A percentile compares a stretch with the other conserved stretches of the same genome.
Evolutionary conservation across 495 filamentous ascomycete genomes (phyloP).

Genomic region (Evansstolkia leycettana): DNA sequence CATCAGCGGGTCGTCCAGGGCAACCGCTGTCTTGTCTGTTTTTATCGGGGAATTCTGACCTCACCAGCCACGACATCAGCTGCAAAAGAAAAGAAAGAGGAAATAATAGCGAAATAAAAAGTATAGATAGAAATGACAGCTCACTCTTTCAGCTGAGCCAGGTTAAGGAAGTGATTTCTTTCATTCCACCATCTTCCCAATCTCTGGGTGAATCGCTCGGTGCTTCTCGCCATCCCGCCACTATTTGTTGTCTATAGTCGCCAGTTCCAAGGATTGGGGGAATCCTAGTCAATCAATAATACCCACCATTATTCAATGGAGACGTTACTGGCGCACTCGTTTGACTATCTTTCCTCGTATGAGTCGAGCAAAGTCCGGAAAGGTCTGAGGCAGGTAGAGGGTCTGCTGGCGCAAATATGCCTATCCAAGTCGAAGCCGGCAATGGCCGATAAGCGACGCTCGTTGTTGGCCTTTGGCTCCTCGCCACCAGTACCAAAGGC

Average conservation of each 20-base stretch:
- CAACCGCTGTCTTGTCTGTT: slow-evolving; percentile 9
- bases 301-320: slow-evolving; percentile 71
- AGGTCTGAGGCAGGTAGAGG: slow-evolving; percentile 90
- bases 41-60: slow-evolving; percentile 7
- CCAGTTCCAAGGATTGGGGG: too few relatives aligned
- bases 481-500: slow-evolving; percentile 45
- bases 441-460: slow-evolving; percentile 30
- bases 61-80: slow-evolving; percentile 7
- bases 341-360: slow-evolving; percentile 93
- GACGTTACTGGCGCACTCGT: slow-evolving; percentile 79
- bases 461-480: slow-evolving; percentile 21
- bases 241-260: neutral
- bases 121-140: neutral
- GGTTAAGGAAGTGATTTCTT: slow-evolving; percentile 5
- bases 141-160: slow-evolving; percentile 3
- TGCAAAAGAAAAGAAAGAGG: neutral
- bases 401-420: slow-evolving; percentile 91
- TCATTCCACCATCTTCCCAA: slow-evolving; percentile 5
- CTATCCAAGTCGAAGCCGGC: slow-evolving; percentile 46
- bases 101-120: neutral
- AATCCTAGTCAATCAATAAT: too few relatives aligned
- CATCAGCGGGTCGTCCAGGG: slow-evolving; percentile 13
- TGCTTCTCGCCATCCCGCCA: slow-evolving; percentile 6
- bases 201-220: slow-evolving; percentile 3
- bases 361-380: slow-evolving; percentile 82